phyloP scores from a whole-genome alignment of 2,329 filamentous ascomycete genomes.

The Orbilia javanica region DNA sequence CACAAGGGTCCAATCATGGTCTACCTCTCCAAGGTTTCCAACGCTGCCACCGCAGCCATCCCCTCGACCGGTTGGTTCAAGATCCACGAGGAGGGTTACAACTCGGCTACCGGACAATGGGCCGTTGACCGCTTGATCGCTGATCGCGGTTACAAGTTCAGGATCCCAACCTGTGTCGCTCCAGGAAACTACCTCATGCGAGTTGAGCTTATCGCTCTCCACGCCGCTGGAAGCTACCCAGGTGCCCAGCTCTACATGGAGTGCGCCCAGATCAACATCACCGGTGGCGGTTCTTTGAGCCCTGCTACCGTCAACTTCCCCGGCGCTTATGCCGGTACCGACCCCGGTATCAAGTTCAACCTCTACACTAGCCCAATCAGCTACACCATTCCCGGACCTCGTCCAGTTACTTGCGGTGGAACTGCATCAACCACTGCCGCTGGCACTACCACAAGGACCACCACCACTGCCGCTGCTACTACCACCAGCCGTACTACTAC shows the following conservation, averaged over 20 bases:
- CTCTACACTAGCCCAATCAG: conserved; percentile 63
- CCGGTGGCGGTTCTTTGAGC: conserved; percentile 59
- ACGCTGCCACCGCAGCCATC: conserved; percentile 68
- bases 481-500: conserved; percentile 2
- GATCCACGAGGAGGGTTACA: conserved; percentile 66
- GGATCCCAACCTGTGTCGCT: conserved; percentile 63
- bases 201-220: conserved; percentile 61
- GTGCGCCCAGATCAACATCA: conserved; percentile 62
- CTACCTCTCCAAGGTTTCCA: conserved; percentile 62
- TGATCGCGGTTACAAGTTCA: conserved; percentile 67
- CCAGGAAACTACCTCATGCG: conserved; percentile 63
- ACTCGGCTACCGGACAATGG: conserved; percentile 66
- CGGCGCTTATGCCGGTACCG: conserved; percentile 60
- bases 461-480: conserved; percentile 1
- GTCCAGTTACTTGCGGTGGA: conserved; percentile 59
- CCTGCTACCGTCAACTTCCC: conserved; percentile 61
- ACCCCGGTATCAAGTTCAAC: conserved; percentile 59
- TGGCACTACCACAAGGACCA: conserved; percentile 3
- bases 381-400: conserved; percentile 67
- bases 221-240: conserved; percentile 48
- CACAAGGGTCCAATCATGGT: conserved; percentile 69
- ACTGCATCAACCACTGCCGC: conserved; percentile 11
- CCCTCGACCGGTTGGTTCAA: conserved; percentile 67
- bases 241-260: conserved; percentile 62
- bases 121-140: conserved; percentile 69